Percentiles rank a stretch among this genome's conserved stretches.
These are phyloP conservation scores for Tetrapyrgos nigripes DNA, from an alignment of 1,284 basidiomycete genomes.

Conservation along the genomic window DNA sequence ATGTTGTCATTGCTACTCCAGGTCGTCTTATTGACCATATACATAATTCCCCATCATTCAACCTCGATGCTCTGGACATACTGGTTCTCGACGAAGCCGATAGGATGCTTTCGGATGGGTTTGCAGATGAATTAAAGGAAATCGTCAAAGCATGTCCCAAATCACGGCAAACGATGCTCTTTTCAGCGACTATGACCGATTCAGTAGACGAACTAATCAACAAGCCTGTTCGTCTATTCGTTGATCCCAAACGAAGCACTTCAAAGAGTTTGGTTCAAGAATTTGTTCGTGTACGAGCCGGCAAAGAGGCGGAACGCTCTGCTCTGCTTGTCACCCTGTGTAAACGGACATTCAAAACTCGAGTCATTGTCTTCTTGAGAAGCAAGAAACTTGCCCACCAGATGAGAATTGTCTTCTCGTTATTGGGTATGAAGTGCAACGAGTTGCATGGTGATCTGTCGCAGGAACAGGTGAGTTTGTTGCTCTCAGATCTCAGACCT, in stretches of 20 bases:
- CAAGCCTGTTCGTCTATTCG: constrained; percentile 93
- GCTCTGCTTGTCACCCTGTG: constrained; percentile 87
- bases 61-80: constrained; percentile 92
- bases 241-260: constrained; percentile 91
- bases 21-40: constrained; percentile 97
- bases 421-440: constrained; percentile 87
- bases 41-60: constrained; percentile 94
- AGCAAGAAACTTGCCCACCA: constrained; percentile 98
- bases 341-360: constrained; percentile 84
- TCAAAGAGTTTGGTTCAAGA: constrained; percentile 94
- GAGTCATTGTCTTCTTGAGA: constrained; percentile 92
- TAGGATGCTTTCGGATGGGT: constrained; percentile 97
- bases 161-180: constrained; percentile 96
- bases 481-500: constrained; percentile 18
- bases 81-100: constrained; percentile 98
- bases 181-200: constrained; percentile 98
- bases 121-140: constrained; percentile 94
- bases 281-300: constrained; percentile 88
- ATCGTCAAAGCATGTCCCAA: constrained; percentile 91
- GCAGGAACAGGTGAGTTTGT: constrained; percentile 84
- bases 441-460: constrained; percentile 96
- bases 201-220: constrained; percentile 91
- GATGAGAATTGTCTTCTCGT: constrained; percentile 90
- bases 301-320: constrained; percentile 82
- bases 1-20: constrained; percentile 94